Base-by-base conservation (phyloP, 225 moss, liverwort and hornwort genomes). In the Ulota crispa region DNA sequence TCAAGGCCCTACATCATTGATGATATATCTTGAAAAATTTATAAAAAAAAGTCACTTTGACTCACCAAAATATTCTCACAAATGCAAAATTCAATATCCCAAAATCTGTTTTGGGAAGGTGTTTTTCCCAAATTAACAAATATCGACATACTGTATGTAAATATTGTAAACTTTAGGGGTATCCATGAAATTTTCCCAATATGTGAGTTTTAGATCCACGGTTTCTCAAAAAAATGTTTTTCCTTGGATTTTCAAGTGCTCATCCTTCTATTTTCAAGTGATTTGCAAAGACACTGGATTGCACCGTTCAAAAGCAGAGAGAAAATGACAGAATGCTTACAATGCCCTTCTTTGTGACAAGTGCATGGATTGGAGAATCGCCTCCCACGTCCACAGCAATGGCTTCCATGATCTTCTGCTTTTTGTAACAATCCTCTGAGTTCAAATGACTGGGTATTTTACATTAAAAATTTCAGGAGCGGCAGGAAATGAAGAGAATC, bases 281-380 rank as follows among this genome's bases (percentile, higher is more conserved):
- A 54, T 11, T 11, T 36, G 34, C 37, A 3, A 2, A 28, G 14
- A 20, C 3, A 50, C 8, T 30, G 31, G 2, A 32, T 75, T 53
- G 73, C 4, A 15, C 4, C 70, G 0, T 20, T 28, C 1, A 3
- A 37, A 39, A 41, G 13, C 50, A 18, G 5, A 18, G 1, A 61
- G 78, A 73, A 1, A 30, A 15, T 5, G 11, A 13, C 3, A 30
- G 24, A 14, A 50, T 30, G 4, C 76, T 73, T 77, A 90, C 90
- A 80, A 86, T 85, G 64, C 87, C 87, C 0, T 68, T 7, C 63
- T 85, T 63, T 0, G 87, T 86, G 41, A 83, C 78, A 30, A 90
- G 72, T 0, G 90, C 90, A 73, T 90, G 87, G 27, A 90, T 72
- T 12, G 86, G 77, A 2, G 76, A 13, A 16, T 82, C 24, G 27